A percentile compares a stretch with the other conserved stretches of the same genome.
Evolutionary conservation across 1,284 basidiomycete genomes (phyloP).

Genomic region (Agaricales sp.): DNA sequence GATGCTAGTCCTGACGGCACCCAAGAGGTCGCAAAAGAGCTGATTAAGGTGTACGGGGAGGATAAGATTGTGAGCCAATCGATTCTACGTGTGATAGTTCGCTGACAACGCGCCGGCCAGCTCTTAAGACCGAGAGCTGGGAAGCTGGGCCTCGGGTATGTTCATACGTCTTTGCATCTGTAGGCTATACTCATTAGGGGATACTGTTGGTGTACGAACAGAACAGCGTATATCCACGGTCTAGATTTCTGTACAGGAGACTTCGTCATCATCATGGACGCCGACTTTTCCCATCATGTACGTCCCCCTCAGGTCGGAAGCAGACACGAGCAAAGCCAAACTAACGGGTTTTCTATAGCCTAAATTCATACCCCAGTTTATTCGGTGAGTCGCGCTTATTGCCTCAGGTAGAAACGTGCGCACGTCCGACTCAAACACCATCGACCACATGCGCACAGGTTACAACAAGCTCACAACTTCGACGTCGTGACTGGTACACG

Average conservation of each 20-base stretch:
- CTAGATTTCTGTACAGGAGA: slow-evolving; percentile 83
- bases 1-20: slow-evolving; percentile 90
- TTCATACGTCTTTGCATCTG: slow-evolving; percentile 1
- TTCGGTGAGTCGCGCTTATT: slow-evolving; percentile 44
- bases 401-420: no score
- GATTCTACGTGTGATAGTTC: background rate
- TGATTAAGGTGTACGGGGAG: slow-evolving; percentile 71
- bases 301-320: slow-evolving; percentile 21
- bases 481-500: slow-evolving; percentile 91
- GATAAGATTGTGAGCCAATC: slow-evolving; percentile 63
- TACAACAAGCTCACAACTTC: slow-evolving; percentile 72
- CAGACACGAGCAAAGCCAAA: no score
- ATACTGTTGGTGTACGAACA: slow-evolving; percentile 19
- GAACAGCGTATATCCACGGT: slow-evolving; percentile 89
- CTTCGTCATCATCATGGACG: slow-evolving; percentile 95
- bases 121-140: slow-evolving; percentile 77
- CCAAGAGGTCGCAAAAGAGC: slow-evolving; percentile 75
- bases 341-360: slow-evolving; percentile 40
- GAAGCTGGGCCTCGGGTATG: slow-evolving; percentile 80
- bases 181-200: background rate
- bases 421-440: no score
- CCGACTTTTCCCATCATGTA: slow-evolving; percentile 92
- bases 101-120: slow-evolving; percentile 23
- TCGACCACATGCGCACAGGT: no score
- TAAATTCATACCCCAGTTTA: slow-evolving; percentile 85